A percentile compares a stretch with the other conserved stretches of the same genome.
Evolutionary conservation across 345 rosid species (phyloP).

Genomic region (Camelina hispida): DNA sequence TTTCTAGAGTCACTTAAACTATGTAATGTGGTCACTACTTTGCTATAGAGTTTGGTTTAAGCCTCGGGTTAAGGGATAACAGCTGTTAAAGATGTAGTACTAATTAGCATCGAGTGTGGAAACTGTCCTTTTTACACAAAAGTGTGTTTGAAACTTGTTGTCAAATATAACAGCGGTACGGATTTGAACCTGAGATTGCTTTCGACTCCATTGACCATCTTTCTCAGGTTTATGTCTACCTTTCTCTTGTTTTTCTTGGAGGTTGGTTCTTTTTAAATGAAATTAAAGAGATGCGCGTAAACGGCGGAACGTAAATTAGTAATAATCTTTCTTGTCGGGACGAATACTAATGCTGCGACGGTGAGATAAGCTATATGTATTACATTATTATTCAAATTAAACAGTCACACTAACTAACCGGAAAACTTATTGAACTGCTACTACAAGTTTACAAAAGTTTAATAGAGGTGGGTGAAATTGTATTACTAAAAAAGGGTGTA

Average conservation of each 20-base stretch:
- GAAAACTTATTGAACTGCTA: no score
- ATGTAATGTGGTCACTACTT: no score
- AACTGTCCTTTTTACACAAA: conserved; percentile 19
- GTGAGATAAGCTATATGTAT: no score
- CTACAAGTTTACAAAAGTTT: no score
- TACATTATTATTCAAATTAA: no score
- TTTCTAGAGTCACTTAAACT: background rate
- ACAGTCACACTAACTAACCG: no score
- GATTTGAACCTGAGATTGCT: conserved; percentile 29
- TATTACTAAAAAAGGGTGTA: no score
- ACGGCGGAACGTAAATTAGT: conserved; percentile 12
- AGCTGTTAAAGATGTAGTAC: background rate
- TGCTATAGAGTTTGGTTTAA: background rate
- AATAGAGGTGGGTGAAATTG: no score
- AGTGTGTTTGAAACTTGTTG: conserved; percentile 33
- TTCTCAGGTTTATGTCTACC: conserved; percentile 27
- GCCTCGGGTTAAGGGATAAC: background rate
- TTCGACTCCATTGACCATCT: conserved; percentile 25
- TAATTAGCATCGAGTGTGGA: conserved; percentile 13
- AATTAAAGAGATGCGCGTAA: background rate
- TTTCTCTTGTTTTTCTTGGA: conserved; percentile 17
- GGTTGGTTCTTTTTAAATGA: background rate
- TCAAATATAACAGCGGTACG: conserved; percentile 25
- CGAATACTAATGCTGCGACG: background rate
- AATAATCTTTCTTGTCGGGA: conserved; percentile 1